Evolutionary conservation across 345 rosid species (phyloP), one percentile per base, ranked within the genome.

Genomic region (Anacardium occidentale): DNA sequence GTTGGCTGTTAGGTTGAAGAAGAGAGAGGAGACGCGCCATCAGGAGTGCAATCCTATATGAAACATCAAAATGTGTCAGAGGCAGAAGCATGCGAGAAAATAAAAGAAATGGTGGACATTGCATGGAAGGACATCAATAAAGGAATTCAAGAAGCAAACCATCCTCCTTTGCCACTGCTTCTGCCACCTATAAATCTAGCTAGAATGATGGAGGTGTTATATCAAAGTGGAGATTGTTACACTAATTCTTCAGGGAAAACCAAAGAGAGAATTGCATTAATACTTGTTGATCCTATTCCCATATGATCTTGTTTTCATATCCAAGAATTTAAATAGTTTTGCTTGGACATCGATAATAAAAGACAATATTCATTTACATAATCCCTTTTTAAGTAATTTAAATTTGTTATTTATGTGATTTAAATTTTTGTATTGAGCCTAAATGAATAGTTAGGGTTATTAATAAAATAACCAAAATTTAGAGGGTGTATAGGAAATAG

Each of bases 1-100:
- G 37, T 34, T 34, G 5, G 5, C n/a, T n/a, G n/a, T 34, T 34
- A 55, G 66, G 66, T 62, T n/a, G 66, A 62, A 50, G 48, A 11
- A 40, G 66, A 62, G 47, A 62, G 66, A 40, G 66, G 66, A 9
- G 66, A 62, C 20, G 48, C 66, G 20, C 66, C 66, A 62, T 62
- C 66, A n/a, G 20, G 66, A 34, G 66, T 62, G 50, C 50, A 62
- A 62, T 62, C 50, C 40, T 62, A 40, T 50, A 62, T 62, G 66
- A 25, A 21, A 40, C 26, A 42, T 25, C 24, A 62, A 12, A 47
- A 9, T 5, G 66, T 62, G 17, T 42, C 51, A 4, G 66, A 62
- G 48, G 66, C 40, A 62, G 66, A 62, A 62, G 52, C 66, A 11
- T 40, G 66, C 29, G 2, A n/a, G 2, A 62, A 4, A 62, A 40